Conservation (phyloP, 441 rosid species). For the Cnidoscolus chayamansa region DNA sequence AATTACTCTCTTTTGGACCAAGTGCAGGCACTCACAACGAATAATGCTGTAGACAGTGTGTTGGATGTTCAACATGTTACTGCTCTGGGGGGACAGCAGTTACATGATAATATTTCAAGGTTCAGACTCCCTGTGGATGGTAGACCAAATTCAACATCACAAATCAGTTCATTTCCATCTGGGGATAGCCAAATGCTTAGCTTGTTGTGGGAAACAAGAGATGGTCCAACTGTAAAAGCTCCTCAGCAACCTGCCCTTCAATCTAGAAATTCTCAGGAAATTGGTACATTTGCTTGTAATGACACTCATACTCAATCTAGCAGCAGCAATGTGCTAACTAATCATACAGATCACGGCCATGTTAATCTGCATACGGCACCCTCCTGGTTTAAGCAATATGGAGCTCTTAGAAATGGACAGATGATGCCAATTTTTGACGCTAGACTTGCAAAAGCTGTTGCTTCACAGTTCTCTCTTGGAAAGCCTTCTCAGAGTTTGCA, state of each 20-base stretch:
- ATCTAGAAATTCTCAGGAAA: conserved; percentile 27
- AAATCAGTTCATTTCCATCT: conserved; percentile 23
- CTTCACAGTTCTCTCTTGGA: conserved; percentile 30
- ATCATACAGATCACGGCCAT: no score
- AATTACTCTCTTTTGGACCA: conserved; percentile 36
- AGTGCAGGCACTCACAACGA: conserved; percentile 30
- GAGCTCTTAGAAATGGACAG: conserved; percentile 45
- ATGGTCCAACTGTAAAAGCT: conserved; percentile 28
- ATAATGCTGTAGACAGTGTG: conserved; percentile 25
- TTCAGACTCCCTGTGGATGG: conserved; percentile 29
- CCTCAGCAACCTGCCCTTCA: conserved; percentile 20
- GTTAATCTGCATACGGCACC: conserved; percentile 37
- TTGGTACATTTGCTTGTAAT: no score
- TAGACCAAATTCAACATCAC: conserved; percentile 30
- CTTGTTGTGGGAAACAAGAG: conserved; percentile 28
- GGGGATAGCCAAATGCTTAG: conserved; percentile 30
- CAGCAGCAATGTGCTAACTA: no score
- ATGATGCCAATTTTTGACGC: conserved; percentile 34
- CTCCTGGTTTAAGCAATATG: conserved; percentile 45
- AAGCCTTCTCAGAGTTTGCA: conserved; percentile 30
- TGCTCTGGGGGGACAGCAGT: conserved; percentile 27
- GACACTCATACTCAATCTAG: conserved; percentile 33
- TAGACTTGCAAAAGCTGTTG: conserved; percentile 26
- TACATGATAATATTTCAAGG: conserved; percentile 29
- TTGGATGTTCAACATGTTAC: conserved; percentile 20